Conservation (phyloP, 2,329 filamentous ascomycete genomes). For the Exutisphaerella laricina region DNA sequence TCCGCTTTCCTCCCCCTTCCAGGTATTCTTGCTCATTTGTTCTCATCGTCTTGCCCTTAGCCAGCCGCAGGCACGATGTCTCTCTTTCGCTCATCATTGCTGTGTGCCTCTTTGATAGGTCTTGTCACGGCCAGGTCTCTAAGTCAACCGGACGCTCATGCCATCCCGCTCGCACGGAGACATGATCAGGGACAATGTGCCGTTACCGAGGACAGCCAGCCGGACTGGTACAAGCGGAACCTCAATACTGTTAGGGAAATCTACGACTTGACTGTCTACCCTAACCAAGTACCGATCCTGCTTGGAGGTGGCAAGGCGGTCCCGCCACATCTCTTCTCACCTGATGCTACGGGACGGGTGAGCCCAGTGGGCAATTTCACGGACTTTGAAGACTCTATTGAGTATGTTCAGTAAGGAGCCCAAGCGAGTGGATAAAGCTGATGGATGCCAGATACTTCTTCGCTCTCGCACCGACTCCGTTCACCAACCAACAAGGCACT, state of each 20-base stretch:
- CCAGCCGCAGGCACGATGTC: neutral
- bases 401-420: slow-evolving; percentile 38
- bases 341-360: slow-evolving; percentile 38
- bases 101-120: neutral
- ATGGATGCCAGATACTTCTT: slow-evolving; percentile 36
- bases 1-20: neutral
- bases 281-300: slow-evolving; percentile 9
- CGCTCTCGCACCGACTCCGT: slow-evolving; percentile 35
- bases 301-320: slow-evolving; percentile 32
- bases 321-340: slow-evolving; percentile 37
- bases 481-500: slow-evolving; percentile 20
- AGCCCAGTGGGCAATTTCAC: slow-evolving; percentile 41
- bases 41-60: neutral
- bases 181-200: neutral
- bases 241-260: slow-evolving; percentile 6
- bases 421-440: neutral
- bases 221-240: slow-evolving; percentile 7
- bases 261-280: slow-evolving; percentile 10
- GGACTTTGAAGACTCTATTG: slow-evolving; percentile 40
- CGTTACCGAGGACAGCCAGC: neutral
- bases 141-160: neutral
- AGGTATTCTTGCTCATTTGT: neutral
- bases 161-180: neutral
- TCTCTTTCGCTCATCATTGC: neutral
- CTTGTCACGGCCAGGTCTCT: neutral